Evolutionary conservation across 225 moss, liverwort and hornwort genomes (phyloP).

Genomic region (Bryum argenteum): DNA sequence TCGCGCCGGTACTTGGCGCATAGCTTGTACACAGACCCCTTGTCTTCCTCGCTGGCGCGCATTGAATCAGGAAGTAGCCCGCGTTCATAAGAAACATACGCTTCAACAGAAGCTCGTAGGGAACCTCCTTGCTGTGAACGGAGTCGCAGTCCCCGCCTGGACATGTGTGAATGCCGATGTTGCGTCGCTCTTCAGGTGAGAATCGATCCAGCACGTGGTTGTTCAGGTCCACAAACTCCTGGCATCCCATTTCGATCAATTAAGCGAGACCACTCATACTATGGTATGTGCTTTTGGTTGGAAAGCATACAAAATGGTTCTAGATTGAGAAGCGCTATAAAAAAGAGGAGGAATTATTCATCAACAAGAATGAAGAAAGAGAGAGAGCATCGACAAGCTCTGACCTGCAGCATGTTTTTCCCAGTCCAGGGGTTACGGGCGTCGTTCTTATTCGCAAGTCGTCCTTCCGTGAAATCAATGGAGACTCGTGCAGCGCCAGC

Average conservation of each 20-base stretch:
- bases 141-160: slow-evolving; percentile 60
- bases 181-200: slow-evolving; percentile 35
- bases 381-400: neutral
- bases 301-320: no score
- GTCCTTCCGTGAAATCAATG: slow-evolving; percentile 63
- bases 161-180: slow-evolving; percentile 61
- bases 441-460: slow-evolving; percentile 58
- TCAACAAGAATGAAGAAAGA: no score
- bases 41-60: slow-evolving; percentile 56
- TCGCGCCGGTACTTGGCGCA: slow-evolving; percentile 44
- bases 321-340: no score
- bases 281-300: no score
- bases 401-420: slow-evolving; percentile 44
- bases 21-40: slow-evolving; percentile 50
- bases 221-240: slow-evolving; percentile 49
- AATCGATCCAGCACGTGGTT: slow-evolving; percentile 57
- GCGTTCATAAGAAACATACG: slow-evolving; percentile 62
- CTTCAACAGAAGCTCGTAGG: slow-evolving; percentile 40
- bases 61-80: slow-evolving; percentile 59
- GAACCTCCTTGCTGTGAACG: slow-evolving; percentile 60
- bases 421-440: slow-evolving; percentile 62
- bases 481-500: slow-evolving; percentile 46
- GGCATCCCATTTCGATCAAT: no score
- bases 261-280: no score
- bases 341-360: no score